Evolutionary conservation across 352 stramenopile species (phyloP).

Genomic region (Phytopythium aichiense): DNA sequence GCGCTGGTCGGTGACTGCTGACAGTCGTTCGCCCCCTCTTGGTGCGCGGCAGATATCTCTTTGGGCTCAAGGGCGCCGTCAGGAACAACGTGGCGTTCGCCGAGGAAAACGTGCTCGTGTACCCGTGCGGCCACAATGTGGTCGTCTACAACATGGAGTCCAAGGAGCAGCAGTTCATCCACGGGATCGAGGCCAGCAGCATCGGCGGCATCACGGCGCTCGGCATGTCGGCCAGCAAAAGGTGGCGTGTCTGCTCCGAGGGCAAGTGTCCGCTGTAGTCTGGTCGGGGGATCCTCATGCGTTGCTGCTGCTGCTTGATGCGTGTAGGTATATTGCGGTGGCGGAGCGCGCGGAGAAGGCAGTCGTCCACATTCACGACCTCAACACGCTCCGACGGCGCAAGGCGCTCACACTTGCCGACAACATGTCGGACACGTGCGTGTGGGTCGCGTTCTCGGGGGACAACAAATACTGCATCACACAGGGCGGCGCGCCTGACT

Average conservation of each 20-base stretch:
- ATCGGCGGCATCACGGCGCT: conserved; percentile 84
- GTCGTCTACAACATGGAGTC: conserved; percentile 88
- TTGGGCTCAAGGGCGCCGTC: conserved; percentile 78
- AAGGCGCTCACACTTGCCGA: conserved; percentile 85
- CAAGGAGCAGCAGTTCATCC: conserved; percentile 88
- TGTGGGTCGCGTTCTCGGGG: conserved; percentile 84
- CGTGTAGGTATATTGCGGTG: conserved; percentile 72
- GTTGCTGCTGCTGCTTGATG: not conserved
- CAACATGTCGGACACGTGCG: conserved; percentile 69
- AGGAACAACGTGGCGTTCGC: conserved; percentile 84
- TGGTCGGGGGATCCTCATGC: not conserved
- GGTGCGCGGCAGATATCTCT: conserved; percentile 50
- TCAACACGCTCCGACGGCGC: conserved; percentile 73
- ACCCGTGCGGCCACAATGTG: conserved; percentile 87
- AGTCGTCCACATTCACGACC: conserved; percentile 90
- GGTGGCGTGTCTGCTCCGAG: conserved; percentile 13
- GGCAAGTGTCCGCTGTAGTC: not conserved
- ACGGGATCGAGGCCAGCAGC: conserved; percentile 73
- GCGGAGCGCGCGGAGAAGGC: conserved; percentile 81
- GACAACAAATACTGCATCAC: conserved; percentile 91
- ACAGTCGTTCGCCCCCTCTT: not conserved
- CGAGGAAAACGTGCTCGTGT: conserved; percentile 84
- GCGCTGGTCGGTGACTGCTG: not conserved
- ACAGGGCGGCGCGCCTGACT: conserved; percentile 88
- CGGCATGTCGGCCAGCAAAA: conserved; percentile 70